phyloP scores from a whole-genome alignment of 208 protist species.

The Trichomonas gallinae region DNA sequence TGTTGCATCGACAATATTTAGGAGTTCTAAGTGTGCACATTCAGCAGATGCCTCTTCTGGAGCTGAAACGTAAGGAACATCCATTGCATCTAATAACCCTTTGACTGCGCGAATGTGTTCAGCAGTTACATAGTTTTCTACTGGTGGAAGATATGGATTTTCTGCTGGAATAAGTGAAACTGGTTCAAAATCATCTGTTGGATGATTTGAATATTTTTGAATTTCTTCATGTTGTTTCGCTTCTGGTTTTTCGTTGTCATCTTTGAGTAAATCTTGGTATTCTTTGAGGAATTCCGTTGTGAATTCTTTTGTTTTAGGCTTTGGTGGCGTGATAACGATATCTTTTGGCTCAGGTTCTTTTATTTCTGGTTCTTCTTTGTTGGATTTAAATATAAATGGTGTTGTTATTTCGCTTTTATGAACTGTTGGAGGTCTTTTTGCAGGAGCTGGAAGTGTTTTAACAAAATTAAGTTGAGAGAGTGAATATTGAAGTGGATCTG shows the following conservation, averaged over 20 bases:
- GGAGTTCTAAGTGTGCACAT: background rate
- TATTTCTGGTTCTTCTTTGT: background rate
- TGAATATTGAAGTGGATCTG: background rate
- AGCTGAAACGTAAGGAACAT: background rate
- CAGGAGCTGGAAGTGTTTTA: background rate
- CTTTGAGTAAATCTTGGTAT: background rate
- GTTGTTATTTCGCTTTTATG: background rate
- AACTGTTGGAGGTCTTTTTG: background rate
- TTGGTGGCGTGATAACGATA: background rate
- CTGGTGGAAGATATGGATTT: background rate
- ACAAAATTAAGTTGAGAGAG: background rate
- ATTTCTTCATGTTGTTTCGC: background rate
- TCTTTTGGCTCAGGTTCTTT: background rate
- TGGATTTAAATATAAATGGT: background rate
- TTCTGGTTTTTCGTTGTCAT: background rate
- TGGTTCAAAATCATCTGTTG: background rate
- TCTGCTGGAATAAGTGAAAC: background rate
- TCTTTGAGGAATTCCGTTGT: background rate
- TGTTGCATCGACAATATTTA: background rate
- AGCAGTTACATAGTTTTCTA: conserved; percentile 4
- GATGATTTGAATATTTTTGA: background rate
- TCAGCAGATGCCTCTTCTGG: background rate
- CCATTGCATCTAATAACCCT: background rate
- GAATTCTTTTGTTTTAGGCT: background rate
- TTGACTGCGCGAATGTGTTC: background rate